Evolutionary conservation across 441 rosid genomes (phyloP), one percentile per base, ranked within the genome.

Genomic region (Jatropha podagrica): DNA sequence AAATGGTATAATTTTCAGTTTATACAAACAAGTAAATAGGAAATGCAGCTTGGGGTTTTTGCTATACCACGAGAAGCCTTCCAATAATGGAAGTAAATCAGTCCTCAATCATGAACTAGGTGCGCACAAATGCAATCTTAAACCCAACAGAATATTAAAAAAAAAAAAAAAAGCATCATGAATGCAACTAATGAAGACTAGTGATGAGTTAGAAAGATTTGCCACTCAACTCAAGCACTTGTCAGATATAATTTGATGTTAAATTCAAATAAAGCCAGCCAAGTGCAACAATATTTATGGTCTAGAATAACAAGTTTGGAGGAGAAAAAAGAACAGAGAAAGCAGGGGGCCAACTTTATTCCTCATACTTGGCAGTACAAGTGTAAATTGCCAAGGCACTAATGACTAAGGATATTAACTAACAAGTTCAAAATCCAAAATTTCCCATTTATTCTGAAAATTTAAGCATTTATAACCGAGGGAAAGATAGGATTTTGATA

Each of bases 131-230:
- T 4, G 17, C 32, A 38, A 55, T 51, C 64, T 18, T 26, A 65
- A 40, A 65, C 38, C 40, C 48, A 65, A 64, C n/a, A 15, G 59
- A 18, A 69, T 78, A 27, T 15, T 11, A 17, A 7, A 68, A 17
- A 17, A 7, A 68, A 17, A 26, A n/a, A 63, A 38, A 15, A 38
- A 23, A 4, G n/a, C 48, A 41, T n/a, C 18, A 44, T 2, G 69
- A 66, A 38, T 37, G 76, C 51, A 61, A 46, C 15, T n/a, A 38
- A 37, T 32, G 51, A 51, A 72, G 51, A 60, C 51, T 20, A 63
- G n/a, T n/a, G 69, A 38, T 52, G 46, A 64, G 11, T 54, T 64
- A 41, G 4, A 62, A 62, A 62, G 65, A 62, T 62, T 37, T 62
- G 18, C 32, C 37, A 4, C 65, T 14, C n/a, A 62, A 6, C 41